A percentile compares a stretch with the other conserved stretches of the same genome.
phyloP scores from a whole-genome alignment of 73 alveolate species.

The Paramecium caudatum region DNA sequence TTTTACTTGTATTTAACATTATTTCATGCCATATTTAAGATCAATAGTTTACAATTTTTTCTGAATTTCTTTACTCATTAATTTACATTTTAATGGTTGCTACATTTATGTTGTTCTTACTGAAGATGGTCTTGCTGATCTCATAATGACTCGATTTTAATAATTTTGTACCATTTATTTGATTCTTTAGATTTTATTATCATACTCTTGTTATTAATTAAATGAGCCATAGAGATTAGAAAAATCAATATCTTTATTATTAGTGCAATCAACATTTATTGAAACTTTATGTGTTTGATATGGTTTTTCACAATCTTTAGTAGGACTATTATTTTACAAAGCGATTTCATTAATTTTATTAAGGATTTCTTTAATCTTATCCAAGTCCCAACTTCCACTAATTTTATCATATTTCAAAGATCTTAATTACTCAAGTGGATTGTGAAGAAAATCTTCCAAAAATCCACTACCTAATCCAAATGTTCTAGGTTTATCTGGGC shows the following conservation, averaged over 20 bases:
- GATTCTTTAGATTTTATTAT: slow-evolving; percentile 2
- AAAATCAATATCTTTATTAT: background rate
- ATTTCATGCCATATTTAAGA: background rate
- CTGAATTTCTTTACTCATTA: background rate
- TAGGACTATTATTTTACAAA: background rate
- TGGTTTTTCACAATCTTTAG: background rate
- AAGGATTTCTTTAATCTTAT: slow-evolving; percentile 11
- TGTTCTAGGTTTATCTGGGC: slow-evolving; percentile 33
- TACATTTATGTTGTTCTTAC: background rate
- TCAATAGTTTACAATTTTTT: background rate
- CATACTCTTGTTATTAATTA: background rate
- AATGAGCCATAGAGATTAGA: background rate
- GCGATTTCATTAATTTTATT: slow-evolving; percentile 40
- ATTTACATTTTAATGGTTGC: background rate
- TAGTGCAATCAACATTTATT: background rate
- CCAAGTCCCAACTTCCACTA: slow-evolving; percentile 53
- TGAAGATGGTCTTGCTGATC: background rate
- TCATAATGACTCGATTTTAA: background rate
- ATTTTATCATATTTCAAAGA: slow-evolving; percentile 16
- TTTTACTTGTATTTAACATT: background rate
- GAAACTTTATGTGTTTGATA: background rate
- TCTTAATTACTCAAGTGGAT: background rate
- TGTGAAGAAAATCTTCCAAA: slow-evolving; percentile 8
- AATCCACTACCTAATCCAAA: slow-evolving; percentile 38
- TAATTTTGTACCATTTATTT: background rate